Evolutionary conservation across 1,284 basidiomycete genomes (phyloP).

Genomic region (Apiotrichum veenhuisii): DNA sequence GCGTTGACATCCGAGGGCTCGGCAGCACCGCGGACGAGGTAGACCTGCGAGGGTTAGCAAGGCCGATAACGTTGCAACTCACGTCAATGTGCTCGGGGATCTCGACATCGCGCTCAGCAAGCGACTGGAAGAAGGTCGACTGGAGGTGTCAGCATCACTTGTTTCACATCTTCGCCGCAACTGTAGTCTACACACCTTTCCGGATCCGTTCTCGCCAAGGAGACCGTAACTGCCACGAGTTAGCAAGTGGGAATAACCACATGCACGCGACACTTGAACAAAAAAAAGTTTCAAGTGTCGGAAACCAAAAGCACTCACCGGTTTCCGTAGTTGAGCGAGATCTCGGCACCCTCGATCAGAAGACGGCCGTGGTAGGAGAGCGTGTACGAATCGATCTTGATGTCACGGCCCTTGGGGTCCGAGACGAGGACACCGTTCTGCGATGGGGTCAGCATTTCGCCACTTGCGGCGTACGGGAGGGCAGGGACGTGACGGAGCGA

Average conservation of each 20-base stretch:
- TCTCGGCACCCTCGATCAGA: conserved; percentile 82
- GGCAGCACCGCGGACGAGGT: conserved; percentile 91
- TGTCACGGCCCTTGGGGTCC: conserved; percentile 86
- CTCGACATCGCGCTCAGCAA: conserved; percentile 87
- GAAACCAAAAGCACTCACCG: conserved; percentile 59
- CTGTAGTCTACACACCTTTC: conserved; percentile 56
- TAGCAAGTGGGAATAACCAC: background rate
- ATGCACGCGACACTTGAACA: background rate
- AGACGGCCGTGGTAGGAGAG: conserved; percentile 96
- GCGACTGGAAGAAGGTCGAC: conserved; percentile 56
- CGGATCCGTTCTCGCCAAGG: conserved; percentile 93
- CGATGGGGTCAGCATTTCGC: background rate
- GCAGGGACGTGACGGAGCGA: background rate
- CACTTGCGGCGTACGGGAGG: background rate
- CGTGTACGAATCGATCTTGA: conserved; percentile 95
- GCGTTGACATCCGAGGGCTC: conserved; percentile 96
- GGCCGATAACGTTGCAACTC: conserved; percentile 14
- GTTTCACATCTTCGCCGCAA: background rate
- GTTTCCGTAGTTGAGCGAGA: conserved; percentile 94
- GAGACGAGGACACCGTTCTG: conserved; percentile 83
- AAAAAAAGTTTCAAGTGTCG: no score
- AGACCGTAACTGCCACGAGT: conserved; percentile 64
- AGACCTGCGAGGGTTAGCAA: conserved; percentile 59
- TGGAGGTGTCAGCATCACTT: conserved; percentile 12
- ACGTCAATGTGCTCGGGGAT: conserved; percentile 91